Conservation (phyloP, 2,329 filamentous ascomycete species). For the Exophiala sp. region DNA sequence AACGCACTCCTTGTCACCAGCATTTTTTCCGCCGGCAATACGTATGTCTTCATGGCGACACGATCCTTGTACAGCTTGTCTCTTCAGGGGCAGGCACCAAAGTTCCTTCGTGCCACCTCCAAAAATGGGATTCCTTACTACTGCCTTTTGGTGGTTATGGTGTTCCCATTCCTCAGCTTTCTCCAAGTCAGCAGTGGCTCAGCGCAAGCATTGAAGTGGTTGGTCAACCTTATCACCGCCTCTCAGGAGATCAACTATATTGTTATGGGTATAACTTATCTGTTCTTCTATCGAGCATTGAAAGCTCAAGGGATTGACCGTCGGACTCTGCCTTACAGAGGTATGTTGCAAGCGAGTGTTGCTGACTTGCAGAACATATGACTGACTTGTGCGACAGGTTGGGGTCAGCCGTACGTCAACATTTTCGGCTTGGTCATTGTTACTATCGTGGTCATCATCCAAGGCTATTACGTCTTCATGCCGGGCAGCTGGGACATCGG, state of each 20-base stretch:
- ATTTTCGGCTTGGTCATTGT: slow-evolving; percentile 55
- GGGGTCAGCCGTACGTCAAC: slow-evolving; percentile 57
- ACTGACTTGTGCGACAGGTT: slow-evolving; percentile 40
- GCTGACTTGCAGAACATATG: no score
- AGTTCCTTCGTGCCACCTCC: slow-evolving; percentile 47
- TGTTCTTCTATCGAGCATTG: slow-evolving; percentile 66
- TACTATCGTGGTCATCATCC: slow-evolving; percentile 58
- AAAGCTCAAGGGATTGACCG: slow-evolving; percentile 65
- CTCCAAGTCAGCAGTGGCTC: slow-evolving; percentile 63
- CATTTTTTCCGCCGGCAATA: slow-evolving; percentile 56
- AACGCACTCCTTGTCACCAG: slow-evolving; percentile 54
- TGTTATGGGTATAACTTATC: slow-evolving; percentile 64
- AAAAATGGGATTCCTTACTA: slow-evolving; percentile 65
- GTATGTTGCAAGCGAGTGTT: slow-evolving; percentile 58
- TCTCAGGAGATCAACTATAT: slow-evolving; percentile 58
- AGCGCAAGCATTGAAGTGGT: slow-evolving; percentile 57
- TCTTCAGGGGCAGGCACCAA: slow-evolving; percentile 54
- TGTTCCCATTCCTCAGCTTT: slow-evolving; percentile 66
- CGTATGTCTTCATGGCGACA: slow-evolving; percentile 58
- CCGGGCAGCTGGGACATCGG: slow-evolving; percentile 61
- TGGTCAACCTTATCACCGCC: slow-evolving; percentile 44
- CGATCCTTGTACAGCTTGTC: slow-evolving; percentile 57
- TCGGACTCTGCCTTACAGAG: slow-evolving; percentile 63
- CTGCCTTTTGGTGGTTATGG: slow-evolving; percentile 60
- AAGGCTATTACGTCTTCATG: slow-evolving; percentile 69